These are phyloP conservation scores for Penicilliopsis zonata DNA, from an alignment of 495 filamentous ascomycete genomes.

Conservation along the genomic window DNA sequence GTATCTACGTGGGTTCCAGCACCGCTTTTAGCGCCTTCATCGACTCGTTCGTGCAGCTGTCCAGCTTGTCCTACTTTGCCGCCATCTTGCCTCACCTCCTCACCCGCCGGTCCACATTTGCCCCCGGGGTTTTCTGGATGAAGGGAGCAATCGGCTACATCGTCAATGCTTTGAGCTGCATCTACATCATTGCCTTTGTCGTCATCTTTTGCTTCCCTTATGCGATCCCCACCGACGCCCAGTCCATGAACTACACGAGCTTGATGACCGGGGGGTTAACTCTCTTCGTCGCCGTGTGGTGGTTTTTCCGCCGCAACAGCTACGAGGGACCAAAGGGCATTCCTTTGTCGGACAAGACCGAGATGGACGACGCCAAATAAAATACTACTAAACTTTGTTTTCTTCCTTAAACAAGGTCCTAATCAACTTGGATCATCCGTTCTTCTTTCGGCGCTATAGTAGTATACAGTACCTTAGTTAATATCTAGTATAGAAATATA, in stretches of 20 bases:
- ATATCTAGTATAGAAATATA: too few relatives aligned
- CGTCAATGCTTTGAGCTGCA: slow-evolving; percentile 45
- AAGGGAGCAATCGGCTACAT: slow-evolving; percentile 41
- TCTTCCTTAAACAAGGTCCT: too few relatives aligned
- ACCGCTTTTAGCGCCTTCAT: slow-evolving; percentile 67
- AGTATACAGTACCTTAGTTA: too few relatives aligned
- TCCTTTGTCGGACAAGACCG: slow-evolving; percentile 22
- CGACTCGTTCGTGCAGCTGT: slow-evolving; percentile 62
- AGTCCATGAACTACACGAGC: slow-evolving; percentile 61
- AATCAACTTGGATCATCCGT: too few relatives aligned
- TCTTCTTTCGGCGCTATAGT: too few relatives aligned
- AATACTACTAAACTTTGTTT: not conserved
- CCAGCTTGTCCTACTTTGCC: slow-evolving; percentile 59
- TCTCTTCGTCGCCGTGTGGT: slow-evolving; percentile 29
- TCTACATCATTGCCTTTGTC: slow-evolving; percentile 58
- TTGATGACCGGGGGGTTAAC: slow-evolving; percentile 52
- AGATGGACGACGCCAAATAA: slow-evolving; percentile 7
- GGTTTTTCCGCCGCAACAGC: slow-evolving; percentile 21
- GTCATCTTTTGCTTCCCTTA: slow-evolving; percentile 75
- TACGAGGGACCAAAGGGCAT: slow-evolving; percentile 28
- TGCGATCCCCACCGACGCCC: slow-evolving; percentile 37
- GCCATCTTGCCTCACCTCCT: slow-evolving; percentile 67
- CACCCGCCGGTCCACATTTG: slow-evolving; percentile 49
- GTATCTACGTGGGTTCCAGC: slow-evolving; percentile 58
- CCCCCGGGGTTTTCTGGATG: slow-evolving; percentile 60